Base-by-base conservation (phyloP, 1,139 yeast species). In the Geotrichum citri-aurantii region DNA sequence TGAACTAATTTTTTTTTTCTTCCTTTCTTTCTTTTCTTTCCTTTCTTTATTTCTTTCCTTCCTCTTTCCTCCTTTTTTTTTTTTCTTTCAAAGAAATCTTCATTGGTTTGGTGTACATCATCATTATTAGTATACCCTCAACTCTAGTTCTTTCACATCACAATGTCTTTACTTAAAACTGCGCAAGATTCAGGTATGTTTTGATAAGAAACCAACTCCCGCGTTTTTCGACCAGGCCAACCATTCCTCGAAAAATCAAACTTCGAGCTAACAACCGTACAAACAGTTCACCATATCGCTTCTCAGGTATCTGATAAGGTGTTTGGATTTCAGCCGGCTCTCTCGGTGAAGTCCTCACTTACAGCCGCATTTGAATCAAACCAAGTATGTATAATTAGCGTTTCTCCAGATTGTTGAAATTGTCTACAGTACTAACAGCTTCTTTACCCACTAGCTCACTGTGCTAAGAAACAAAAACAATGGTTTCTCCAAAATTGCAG, bases 391-490 rank as follows among this genome's bases (percentile, higher is more conserved):
- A 26, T 17, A 19, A 11, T 31, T 3, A 14, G 42, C 2, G 5
- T 3, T 37, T 37, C 42, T 14, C 42, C 19, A n/a, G 17, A 7
- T 14, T 19, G 5, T 8, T 47, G 37, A 19, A n/a, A n/a, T n/a
- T 14, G 7, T 11, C 17, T 46, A n/a, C 19, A 11, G 24, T n/a
- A 19, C 48, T 52, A 31, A 52, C 29, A 8, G n/a, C 27, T 47
- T 14, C 29, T n/a, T 46, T 14, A 14, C 17, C 14, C 42, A 26
- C 14, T 63, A 69, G 49, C 70, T 76, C 50, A 68, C 69, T n/a
- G 69, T 69, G 24, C 73, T 82, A 59, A 65, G 80, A 52, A 79
- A 77, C 54, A 67, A 78, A 53, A 79, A 82, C 65, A 90, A 85
- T 69, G 84, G 88, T 10, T 79, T 81, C 61, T 73, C 78, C 10